Percentiles rank a stretch among this genome's conserved stretches.
Conservation (phyloP, 768 basidiomycete species). For the Rhodocollybia butyracea region DNA sequence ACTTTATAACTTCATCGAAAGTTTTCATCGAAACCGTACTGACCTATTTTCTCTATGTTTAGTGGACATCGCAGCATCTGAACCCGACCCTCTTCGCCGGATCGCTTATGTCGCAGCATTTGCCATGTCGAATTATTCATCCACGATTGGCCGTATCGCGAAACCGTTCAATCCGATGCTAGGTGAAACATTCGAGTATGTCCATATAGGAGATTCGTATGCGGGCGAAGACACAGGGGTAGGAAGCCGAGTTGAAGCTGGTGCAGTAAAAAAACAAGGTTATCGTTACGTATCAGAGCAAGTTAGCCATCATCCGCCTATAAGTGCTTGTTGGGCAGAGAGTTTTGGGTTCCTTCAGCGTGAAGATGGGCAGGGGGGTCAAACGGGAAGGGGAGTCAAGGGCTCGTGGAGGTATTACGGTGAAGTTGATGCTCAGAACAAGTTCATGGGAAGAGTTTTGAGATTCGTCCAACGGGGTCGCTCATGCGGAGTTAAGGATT, state of each 20-base stretch:
- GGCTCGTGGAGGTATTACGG: not conserved
- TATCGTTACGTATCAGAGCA: slow-evolving; percentile 95
- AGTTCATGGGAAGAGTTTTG: slow-evolving; percentile 97
- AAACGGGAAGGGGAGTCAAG: not conserved
- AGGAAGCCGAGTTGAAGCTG: not conserved
- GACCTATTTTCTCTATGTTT: slow-evolving; percentile 1
- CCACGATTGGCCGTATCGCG: slow-evolving; percentile 93
- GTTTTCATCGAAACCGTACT: slow-evolving; percentile 3
- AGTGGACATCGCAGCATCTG: slow-evolving; percentile 84
- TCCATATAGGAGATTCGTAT: slow-evolving; percentile 51
- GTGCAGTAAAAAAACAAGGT: slow-evolving; percentile 39
- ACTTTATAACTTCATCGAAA: not conserved
- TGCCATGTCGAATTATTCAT: slow-evolving; percentile 97
- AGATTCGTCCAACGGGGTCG: slow-evolving; percentile 94
- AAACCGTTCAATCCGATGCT: slow-evolving; percentile 98
- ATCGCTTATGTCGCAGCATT: slow-evolving; percentile 95
- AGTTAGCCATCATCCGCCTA: slow-evolving; percentile 96
- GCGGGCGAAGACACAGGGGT: not conserved
- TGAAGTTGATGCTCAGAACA: slow-evolving; percentile 94
- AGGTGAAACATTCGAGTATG: slow-evolving; percentile 94
- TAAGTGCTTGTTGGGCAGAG: slow-evolving; percentile 95
- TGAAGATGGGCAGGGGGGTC: not conserved
- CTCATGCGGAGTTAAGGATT: slow-evolving; percentile 80
- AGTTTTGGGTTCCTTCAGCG: not conserved
- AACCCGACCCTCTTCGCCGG: slow-evolving; percentile 73